Evolutionary conservation across 2,329 filamentous ascomycete species (phyloP).

Genomic region (Cladosporium oxysporum): DNA sequence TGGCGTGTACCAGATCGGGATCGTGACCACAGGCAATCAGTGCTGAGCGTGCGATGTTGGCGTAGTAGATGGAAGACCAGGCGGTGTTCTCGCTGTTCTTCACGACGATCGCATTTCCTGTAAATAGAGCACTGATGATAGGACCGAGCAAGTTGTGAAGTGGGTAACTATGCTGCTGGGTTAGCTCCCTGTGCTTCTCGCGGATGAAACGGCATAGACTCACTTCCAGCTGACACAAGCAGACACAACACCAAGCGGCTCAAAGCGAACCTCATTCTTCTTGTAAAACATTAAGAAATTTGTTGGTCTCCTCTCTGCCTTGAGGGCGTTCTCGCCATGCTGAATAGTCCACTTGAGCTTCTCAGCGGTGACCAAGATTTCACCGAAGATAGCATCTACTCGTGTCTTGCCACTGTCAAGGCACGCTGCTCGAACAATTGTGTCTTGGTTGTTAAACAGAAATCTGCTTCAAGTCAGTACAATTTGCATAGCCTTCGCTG

Average conservation of each 20-base stretch:
- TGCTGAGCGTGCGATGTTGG: slow-evolving; percentile 74
- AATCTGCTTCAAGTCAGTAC: slow-evolving; percentile 48
- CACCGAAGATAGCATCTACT: slow-evolving; percentile 89
- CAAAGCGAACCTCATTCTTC: slow-evolving; percentile 83
- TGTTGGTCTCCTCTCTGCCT: slow-evolving; percentile 72
- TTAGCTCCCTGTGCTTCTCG: not conserved
- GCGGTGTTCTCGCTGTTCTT: slow-evolving; percentile 95
- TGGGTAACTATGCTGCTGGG: slow-evolving; percentile 30
- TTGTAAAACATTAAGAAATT: slow-evolving; percentile 97
- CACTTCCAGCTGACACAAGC: slow-evolving; percentile 96
- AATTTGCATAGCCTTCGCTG: not conserved
- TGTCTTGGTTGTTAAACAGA: slow-evolving; percentile 83
- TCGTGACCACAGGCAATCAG: slow-evolving; percentile 81
- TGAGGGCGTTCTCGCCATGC: slow-evolving; percentile 81
- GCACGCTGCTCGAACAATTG: slow-evolving; percentile 81
- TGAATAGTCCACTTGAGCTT: slow-evolving; percentile 92
- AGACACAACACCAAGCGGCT: slow-evolving; percentile 88
- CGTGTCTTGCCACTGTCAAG: slow-evolving; percentile 95
- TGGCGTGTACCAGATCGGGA: slow-evolving; percentile 76
- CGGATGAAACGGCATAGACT: not conserved
- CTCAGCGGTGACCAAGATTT: slow-evolving; percentile 90
- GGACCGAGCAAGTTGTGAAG: slow-evolving; percentile 95
- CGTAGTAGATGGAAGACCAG: slow-evolving; percentile 86
- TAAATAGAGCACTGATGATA: slow-evolving; percentile 85
- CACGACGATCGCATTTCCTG: slow-evolving; percentile 87